Conservation (phyloP, 139 green algal genomes). For the Asterochloris sp. region DNA sequence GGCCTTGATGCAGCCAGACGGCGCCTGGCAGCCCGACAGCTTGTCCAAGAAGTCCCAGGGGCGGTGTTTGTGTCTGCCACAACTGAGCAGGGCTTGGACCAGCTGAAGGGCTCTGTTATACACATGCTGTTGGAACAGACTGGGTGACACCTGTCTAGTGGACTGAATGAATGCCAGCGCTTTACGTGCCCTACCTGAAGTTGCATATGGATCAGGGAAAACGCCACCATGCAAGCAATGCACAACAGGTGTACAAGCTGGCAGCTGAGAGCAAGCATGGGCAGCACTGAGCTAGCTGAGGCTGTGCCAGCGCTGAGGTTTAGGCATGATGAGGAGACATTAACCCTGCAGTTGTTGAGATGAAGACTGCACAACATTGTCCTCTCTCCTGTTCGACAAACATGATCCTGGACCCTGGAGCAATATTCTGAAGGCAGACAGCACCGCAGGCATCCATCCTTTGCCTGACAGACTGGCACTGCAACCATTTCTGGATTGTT, state of each 20-base stretch:
- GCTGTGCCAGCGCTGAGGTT: no score
- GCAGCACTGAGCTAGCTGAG: background rate
- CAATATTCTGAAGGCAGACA: no score
- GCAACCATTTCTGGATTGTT: no score
- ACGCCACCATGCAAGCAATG: background rate
- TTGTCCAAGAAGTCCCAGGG: constrained; percentile 31
- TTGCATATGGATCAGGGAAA: background rate
- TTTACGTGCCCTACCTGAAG: no score
- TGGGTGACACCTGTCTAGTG: background rate
- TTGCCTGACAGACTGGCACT: no score
- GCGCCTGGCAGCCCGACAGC: background rate
- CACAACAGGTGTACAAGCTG: background rate
- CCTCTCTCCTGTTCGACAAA: no score
- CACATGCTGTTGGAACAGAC: background rate
- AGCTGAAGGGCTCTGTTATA: constrained; percentile 60
- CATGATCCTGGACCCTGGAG: no score
- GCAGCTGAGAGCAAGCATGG: background rate
- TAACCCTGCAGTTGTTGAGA: no score
- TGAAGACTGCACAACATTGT: no score
- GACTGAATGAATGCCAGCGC: background rate
- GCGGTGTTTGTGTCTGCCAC: constrained; percentile 65
- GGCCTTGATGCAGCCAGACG: background rate
- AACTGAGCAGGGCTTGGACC: constrained; percentile 59
- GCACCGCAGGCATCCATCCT: no score
- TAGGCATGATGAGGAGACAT: no score